Base-by-base conservation (phyloP, 805 yeast genomes). In the Metschnikowia lachancei region DNA sequence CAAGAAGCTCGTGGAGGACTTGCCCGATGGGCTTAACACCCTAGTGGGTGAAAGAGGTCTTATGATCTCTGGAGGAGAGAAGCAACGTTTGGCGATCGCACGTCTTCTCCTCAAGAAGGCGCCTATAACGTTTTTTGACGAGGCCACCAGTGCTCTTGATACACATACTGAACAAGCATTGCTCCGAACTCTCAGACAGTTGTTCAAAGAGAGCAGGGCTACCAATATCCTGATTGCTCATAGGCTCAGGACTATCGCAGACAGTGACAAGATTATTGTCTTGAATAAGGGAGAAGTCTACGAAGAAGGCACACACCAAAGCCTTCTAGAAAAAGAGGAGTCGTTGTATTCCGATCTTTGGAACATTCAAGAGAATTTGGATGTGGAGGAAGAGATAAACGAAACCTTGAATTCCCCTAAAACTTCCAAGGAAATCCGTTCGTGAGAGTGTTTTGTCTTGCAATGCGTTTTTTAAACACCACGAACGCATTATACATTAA, bases 51-150 rank as follows among this genome's bases (percentile, higher is more conserved):
- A 94, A 65, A 74, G 95, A 61, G 99, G 99, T n/a, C 77, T 94
- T 77, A 94, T 94, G 99, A 91, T 94, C 39, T 89, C 97, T 20
- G 99, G 99, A n/a, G 99, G 99, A 50, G 99, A 94, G 64, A 91
- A 94, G 63, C 99, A 94, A 67, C 73, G 99, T 52, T 72, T 94
- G 36, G 98, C 99, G 0, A 89, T 94, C 54, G 94, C 97, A 0
- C 76, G 99, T 53, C 79, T 94, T n/a, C 65, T 94, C 36, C 68
- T 94, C 55, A 94, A 94, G 65, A 76, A 81, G 52, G 81, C 97
- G 0, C 92, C 94, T 22, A 88, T 94, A 40, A 86, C 95, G 46
- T 92, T 94, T 64, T 91, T 94, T 56, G 99, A 94, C 61, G 99
- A 94, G 61, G 98, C 99, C 2, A 88, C 99, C 0, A 85, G 95